These are phyloP conservation scores for Spizellomyces punctatus DNA, from an alignment of 192 early-diverging fungal species.

Conservation along the genomic window DNA sequence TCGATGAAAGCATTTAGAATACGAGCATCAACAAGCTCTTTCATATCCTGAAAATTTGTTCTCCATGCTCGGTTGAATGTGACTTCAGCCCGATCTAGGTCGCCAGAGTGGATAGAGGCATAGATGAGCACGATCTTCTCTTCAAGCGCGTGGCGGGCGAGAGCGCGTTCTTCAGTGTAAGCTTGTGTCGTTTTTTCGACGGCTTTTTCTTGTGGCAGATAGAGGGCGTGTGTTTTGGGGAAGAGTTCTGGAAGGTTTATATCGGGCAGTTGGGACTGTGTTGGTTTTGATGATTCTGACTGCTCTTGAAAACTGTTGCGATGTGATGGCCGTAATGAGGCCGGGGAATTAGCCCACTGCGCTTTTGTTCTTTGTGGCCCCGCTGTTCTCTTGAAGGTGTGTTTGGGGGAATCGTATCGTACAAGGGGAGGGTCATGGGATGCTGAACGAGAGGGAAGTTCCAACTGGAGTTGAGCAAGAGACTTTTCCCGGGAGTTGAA, in stretches of 20 bases:
- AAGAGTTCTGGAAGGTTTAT: background rate
- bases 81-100: slow-evolving; percentile 72
- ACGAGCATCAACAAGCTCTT: slow-evolving; percentile 63
- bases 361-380: no score
- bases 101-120: slow-evolving; percentile 74
- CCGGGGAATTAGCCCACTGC: no score
- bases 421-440: no score
- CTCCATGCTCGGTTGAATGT: slow-evolving; percentile 68
- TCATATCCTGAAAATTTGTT: slow-evolving; percentile 71
- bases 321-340: no score
- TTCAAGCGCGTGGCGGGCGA: background rate
- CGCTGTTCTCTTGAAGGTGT: no score
- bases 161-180: background rate
- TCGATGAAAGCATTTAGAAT: slow-evolving; percentile 87
- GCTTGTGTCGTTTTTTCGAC: background rate
- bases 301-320: no score
- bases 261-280: background rate
- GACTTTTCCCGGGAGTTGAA: no score
- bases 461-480: no score
- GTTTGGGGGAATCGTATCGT: no score
- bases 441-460: no score
- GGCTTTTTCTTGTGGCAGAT: background rate
- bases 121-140: slow-evolving; percentile 40
- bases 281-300: background rate
- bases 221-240: background rate